A percentile compares a stretch with the other conserved stretches of the same genome.
These are phyloP conservation scores for Eucalyptus microcorys DNA, from an alignment of 345 rosid species.

Conservation along the genomic window DNA sequence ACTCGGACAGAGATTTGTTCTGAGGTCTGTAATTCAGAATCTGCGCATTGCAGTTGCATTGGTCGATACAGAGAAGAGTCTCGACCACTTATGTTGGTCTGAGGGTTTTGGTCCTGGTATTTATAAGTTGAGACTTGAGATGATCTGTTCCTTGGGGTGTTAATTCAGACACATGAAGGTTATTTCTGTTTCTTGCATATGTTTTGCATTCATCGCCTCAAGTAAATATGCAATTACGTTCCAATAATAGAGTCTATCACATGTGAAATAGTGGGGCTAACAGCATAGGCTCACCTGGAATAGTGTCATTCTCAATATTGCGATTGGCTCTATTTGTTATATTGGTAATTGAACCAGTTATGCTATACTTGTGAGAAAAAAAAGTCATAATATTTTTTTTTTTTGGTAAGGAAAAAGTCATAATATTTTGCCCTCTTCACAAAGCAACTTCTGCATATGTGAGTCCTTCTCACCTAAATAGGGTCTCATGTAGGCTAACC, in stretches of 20 bases:
- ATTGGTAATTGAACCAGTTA: background rate
- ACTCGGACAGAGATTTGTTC: background rate
- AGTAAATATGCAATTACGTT: background rate
- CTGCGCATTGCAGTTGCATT: background rate
- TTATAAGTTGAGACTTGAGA: background rate
- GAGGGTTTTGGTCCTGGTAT: background rate
- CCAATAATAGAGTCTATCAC: background rate
- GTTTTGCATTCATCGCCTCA: background rate
- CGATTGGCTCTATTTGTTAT: fast-evolving
- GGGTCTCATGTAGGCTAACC: background rate
- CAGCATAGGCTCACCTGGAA: background rate
- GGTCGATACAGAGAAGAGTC: background rate
- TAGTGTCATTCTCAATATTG: background rate
- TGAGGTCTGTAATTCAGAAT: background rate
- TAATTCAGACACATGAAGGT: background rate
- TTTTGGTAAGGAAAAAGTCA: no score
- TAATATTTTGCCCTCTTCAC: background rate
- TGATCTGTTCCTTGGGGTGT: background rate
- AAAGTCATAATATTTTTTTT: background rate
- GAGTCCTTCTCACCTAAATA: background rate
- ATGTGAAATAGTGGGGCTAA: background rate
- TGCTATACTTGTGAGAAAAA: background rate
- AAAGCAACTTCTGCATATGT: background rate
- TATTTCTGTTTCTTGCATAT: background rate
- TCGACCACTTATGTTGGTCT: background rate